Evolutionary conservation across 352 stramenopile species (phyloP).

Genomic region (Pythium periplocum): DNA sequence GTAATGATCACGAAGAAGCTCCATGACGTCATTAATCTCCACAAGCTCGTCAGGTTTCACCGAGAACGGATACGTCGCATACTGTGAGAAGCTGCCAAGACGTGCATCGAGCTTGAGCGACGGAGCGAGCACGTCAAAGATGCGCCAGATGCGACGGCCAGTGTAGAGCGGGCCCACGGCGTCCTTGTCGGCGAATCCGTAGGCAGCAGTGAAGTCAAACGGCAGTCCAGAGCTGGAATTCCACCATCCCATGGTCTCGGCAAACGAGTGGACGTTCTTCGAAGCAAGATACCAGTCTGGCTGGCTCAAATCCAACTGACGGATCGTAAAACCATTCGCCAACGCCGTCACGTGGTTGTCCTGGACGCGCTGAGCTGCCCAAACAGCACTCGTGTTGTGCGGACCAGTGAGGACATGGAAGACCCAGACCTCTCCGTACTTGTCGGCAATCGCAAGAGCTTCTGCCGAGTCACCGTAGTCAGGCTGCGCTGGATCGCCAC

Average conservation of each 20-base stretch:
- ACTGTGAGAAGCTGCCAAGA: constrained; percentile 56
- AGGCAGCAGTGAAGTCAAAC: constrained; percentile 74
- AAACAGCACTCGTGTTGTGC: constrained; percentile 85
- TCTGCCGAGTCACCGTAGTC: constrained; percentile 77
- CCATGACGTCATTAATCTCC: constrained; percentile 65
- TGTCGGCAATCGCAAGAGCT: constrained; percentile 83
- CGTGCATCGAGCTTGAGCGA: constrained; percentile 70
- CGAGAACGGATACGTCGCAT: constrained; percentile 87
- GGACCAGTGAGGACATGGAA: constrained; percentile 93
- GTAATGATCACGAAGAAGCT: constrained; percentile 87
- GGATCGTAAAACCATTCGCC: constrained; percentile 93
- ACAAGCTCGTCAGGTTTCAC: constrained; percentile 68
- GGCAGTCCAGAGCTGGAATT: constrained; percentile 29
- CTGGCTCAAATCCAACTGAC: constrained; percentile 75
- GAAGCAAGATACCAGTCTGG: constrained; percentile 86
- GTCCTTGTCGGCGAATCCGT: constrained; percentile 56
- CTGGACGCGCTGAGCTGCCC: constrained; percentile 90
- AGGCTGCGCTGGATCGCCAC: constrained; percentile 47
- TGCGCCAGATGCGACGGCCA: constrained; percentile 85
- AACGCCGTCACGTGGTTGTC: constrained; percentile 88
- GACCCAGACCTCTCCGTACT: constrained; percentile 88
- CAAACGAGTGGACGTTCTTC: constrained; percentile 79
- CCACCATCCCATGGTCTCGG: constrained; percentile 85
- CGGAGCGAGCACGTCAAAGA: constrained; percentile 75
- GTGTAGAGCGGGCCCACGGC: constrained; percentile 64